Conservation (phyloP, 352 stramenopile species). For the Phytophthora uliginosa region DNA sequence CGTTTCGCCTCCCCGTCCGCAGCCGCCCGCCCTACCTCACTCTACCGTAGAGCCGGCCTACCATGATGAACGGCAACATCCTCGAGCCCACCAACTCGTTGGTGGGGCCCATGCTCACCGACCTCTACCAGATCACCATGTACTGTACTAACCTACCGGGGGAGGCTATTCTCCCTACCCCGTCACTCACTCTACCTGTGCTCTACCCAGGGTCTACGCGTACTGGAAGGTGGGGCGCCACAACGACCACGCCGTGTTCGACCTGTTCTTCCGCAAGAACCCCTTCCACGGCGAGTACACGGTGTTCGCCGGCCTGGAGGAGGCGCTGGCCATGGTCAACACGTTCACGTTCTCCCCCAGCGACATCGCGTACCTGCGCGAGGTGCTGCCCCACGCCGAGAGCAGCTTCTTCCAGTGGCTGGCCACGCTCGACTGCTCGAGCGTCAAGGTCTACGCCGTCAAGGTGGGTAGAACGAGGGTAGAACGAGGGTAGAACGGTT, state of each 20-base stretch:
- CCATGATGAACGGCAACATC: conserved; percentile 44
- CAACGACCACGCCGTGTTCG: conserved; percentile 94
- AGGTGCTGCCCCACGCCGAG: conserved; percentile 91
- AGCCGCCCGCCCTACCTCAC: not conserved
- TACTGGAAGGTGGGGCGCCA: conserved; percentile 98
- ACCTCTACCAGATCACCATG: conserved; percentile 98
- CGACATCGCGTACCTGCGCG: conserved; percentile 96
- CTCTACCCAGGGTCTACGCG: conserved; percentile 95
- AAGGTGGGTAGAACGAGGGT: conserved; percentile 31
- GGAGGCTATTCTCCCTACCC: not conserved
- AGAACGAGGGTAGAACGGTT: not conserved
- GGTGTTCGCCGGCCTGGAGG: conserved; percentile 95
- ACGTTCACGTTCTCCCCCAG: conserved; percentile 94
- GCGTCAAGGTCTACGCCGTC: conserved; percentile 95
- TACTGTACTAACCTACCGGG: conserved; percentile 26
- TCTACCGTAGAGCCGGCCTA: conserved; percentile 1
- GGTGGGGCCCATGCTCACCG: conserved; percentile 97
- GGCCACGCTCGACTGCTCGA: conserved; percentile 92
- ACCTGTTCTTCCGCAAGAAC: conserved; percentile 99
- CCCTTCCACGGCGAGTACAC: conserved; percentile 98
- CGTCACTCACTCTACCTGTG: no score
- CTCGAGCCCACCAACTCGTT: conserved; percentile 94
- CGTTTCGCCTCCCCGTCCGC: not conserved
- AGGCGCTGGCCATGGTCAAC: conserved; percentile 94
- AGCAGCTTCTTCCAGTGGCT: conserved; percentile 98